Conservation (phyloP, 2,329 filamentous ascomycete species). For the Ceratocystis harringtonii region DNA sequence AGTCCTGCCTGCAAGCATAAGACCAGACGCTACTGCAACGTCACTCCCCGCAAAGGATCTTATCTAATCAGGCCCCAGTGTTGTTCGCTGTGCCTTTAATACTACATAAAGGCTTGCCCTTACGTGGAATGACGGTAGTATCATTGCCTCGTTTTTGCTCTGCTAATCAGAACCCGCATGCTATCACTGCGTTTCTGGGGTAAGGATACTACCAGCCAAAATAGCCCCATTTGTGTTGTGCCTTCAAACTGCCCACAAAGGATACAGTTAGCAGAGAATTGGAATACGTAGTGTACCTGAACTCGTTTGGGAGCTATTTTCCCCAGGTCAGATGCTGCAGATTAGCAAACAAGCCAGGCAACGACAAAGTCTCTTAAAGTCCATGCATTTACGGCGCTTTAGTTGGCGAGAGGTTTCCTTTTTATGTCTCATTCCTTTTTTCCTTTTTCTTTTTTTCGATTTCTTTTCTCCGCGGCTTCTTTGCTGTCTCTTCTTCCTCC, state of each 20-base stretch:
- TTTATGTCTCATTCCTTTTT: background rate
- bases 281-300: background rate
- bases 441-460: background rate
- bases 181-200: background rate
- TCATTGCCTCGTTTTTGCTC: background rate
- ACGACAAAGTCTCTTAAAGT: background rate
- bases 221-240: background rate
- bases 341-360: background rate
- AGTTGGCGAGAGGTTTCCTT: background rate
- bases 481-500: too few relatives aligned
- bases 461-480: too few relatives aligned
- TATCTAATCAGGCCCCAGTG: too few relatives aligned
- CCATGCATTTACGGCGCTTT: background rate
- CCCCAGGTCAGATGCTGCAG: background rate
- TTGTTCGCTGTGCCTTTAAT: too few relatives aligned
- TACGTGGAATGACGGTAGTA: too few relatives aligned
- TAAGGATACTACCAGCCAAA: background rate
- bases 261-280: background rate
- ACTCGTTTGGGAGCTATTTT: background rate
- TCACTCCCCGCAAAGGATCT: too few relatives aligned
- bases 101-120: too few relatives aligned
- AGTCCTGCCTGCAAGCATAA: too few relatives aligned
- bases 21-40: too few relatives aligned
- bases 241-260: background rate
- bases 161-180: background rate